Percentiles rank a stretch among this genome's conserved stretches.
Evolutionary conservation across 2,329 filamentous ascomycete genomes (phyloP).

Genomic region (Stagonosporopsis tanaceti): DNA sequence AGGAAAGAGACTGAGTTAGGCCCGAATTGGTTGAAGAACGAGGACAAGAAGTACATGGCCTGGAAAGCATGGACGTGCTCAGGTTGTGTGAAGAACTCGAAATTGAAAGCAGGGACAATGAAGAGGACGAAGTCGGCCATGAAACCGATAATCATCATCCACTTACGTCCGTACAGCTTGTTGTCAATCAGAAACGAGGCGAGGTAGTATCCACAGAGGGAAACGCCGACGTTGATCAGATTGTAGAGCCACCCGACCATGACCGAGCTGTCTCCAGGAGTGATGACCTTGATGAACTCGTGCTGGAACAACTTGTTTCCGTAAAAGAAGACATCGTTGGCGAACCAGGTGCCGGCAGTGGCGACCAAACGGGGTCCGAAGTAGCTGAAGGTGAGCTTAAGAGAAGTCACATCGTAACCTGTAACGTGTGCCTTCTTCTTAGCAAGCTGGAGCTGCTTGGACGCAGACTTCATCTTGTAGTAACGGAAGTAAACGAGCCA

Average conservation of each 20-base stretch:
- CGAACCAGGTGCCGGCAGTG: conserved; percentile 90
- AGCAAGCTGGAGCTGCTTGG: conserved; percentile 79
- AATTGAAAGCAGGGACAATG: conserved; percentile 88
- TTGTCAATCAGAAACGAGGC: conserved; percentile 91
- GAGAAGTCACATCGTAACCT: conserved; percentile 87
- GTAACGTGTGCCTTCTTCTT: conserved; percentile 90
- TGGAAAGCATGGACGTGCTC: conserved; percentile 87
- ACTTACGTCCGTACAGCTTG: conserved; percentile 95
- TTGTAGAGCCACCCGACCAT: conserved; percentile 93
- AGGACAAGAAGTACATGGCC: conserved; percentile 97
- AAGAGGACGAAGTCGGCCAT: conserved; percentile 93
- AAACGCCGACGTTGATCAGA: conserved; percentile 87
- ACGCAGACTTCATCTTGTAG: conserved; percentile 91
- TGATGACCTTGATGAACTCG: conserved; percentile 86
- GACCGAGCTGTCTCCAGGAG: conserved; percentile 72
- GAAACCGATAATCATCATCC: conserved; percentile 96
- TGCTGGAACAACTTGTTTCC: conserved; percentile 98
- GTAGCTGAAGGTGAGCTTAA: conserved; percentile 78
- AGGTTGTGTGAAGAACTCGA: conserved; percentile 77
- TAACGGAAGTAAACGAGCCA: conserved; percentile 97
- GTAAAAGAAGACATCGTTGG: conserved; percentile 99
- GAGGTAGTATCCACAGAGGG: conserved; percentile 86
- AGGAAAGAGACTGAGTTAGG: conserved; percentile 97
- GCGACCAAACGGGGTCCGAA: conserved; percentile 88
- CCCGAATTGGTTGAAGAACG: conserved; percentile 99